Evolutionary conservation across 2,329 filamentous ascomycete species (phyloP).

Genomic region (Pseudohalonectria lignicola): DNA sequence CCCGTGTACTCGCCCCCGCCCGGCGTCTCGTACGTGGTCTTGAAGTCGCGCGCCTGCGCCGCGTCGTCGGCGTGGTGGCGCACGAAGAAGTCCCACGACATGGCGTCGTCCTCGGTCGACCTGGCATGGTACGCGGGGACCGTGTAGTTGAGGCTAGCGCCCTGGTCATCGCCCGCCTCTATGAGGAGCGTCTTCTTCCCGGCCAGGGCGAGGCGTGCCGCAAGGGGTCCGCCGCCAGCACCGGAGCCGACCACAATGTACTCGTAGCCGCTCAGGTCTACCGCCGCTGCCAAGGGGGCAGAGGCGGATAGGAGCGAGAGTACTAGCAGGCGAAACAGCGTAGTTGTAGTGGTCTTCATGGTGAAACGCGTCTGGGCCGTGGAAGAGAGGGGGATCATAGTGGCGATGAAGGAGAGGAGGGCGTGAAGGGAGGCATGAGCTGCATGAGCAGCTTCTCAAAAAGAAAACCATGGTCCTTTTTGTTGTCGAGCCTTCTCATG

Average conservation of each 20-base stretch:
- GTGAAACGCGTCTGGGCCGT: no score
- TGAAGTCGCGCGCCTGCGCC: constrained; percentile 38
- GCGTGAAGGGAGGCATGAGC: no score
- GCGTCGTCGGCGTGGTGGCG: constrained; percentile 43
- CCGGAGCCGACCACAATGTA: constrained; percentile 53
- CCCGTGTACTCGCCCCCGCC: constrained; percentile 24
- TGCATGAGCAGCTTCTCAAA: no score
- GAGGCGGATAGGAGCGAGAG: constrained; percentile 7
- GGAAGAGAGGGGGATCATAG: no score
- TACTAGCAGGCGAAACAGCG: no score
- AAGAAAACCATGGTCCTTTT: no score
- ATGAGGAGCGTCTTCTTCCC: constrained; percentile 49
- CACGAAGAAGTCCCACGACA: constrained; percentile 49
- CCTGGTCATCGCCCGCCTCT: constrained; percentile 44
- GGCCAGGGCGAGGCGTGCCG: constrained; percentile 46
- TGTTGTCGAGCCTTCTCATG: no score
- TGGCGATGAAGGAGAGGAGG: no score
- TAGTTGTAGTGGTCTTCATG: no score
- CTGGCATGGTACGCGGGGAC: constrained; percentile 8
- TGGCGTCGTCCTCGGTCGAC: constrained; percentile 11
- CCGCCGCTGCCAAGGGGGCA: constrained; percentile 9
- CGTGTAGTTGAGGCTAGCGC: constrained; percentile 13
- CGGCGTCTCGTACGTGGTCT: constrained; percentile 27
- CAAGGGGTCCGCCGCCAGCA: constrained; percentile 46
- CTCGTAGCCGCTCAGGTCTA: constrained; percentile 34